Evolutionary conservation across 441 rosid species (phyloP), one percentile per base, ranked within the genome.

Genomic region (Syzygium syzygioides): DNA sequence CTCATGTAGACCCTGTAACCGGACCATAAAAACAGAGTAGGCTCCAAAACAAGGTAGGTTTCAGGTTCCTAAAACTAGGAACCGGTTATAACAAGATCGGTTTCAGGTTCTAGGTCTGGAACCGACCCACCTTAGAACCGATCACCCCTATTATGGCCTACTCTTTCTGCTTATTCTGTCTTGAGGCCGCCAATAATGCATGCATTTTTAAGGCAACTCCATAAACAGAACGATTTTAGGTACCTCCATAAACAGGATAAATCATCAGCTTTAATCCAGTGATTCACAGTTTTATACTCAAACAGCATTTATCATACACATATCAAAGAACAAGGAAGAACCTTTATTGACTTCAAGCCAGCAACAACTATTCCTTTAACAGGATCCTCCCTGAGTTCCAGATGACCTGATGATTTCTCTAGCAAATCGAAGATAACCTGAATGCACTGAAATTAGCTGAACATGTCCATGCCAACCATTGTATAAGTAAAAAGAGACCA

Each of bases 381-480:
- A 71, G 99, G 99, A 94, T 97, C 99, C 92, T 97, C 99, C 91
- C 99, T 93, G 83, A 97, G 99, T 93, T 97, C 99, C 92, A 97
- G 91, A 92, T 97, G 98, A 52, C 97, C 97, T 4, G 98, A 97
- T 76, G 99, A 95, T 93, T 93, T 97, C 91, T 96, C 98, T 32
- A 97, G 99, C 91, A 97, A 92, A 94, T 96, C 99, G 87, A 96
- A 96, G 90, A 97, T 97, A 87, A 97, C 98, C 99, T 97, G 92
- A 88, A 89, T 90, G 85, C 80, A 89, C 37, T 86, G 37, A 86
- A 89, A 86, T 79, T 79, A 71, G 85, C 79, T 45, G 45, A 68
- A 91, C 50, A 88, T 52, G 53, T 55, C 86, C 41, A 86, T 1
- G 17, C 52, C 66, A 62, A 89, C 86, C 55, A 84, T 76, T 41